phyloP scores from a whole-genome alignment of 2,329 filamentous ascomycete species.

The Karstenula rhodostoma region DNA sequence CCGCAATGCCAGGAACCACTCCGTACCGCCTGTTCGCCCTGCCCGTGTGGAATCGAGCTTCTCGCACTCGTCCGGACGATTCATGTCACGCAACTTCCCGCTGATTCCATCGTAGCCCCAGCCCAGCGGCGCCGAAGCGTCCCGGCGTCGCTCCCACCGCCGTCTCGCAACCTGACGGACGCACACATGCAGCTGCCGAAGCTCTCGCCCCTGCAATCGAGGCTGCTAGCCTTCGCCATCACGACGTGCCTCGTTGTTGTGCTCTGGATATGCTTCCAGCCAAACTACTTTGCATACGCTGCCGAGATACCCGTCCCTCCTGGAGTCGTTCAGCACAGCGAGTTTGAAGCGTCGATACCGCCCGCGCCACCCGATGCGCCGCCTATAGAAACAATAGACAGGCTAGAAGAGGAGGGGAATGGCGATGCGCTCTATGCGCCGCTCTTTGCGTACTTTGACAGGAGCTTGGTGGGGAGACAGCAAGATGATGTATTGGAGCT shows the following conservation, averaged over 20 bases:
- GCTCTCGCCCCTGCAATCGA: slow-evolving; percentile 74
- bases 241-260: slow-evolving; percentile 67
- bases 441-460: slow-evolving; percentile 68
- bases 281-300: slow-evolving; percentile 66
- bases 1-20: slow-evolving; percentile 6
- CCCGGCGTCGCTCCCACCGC: slow-evolving; percentile 16
- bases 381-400: slow-evolving; percentile 45
- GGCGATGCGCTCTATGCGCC: slow-evolving; percentile 61
- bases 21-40: not conserved
- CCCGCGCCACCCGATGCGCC: slow-evolving; percentile 59
- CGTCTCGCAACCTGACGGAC: slow-evolving; percentile 15
- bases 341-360: slow-evolving; percentile 25
- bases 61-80: not conserved
- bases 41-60: not conserved
- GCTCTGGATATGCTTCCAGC: slow-evolving; percentile 68
- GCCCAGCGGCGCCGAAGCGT: slow-evolving; percentile 17
- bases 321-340: slow-evolving; percentile 23
- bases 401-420: slow-evolving; percentile 43
- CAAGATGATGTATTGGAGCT: slow-evolving; percentile 57
- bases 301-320: slow-evolving; percentile 56
- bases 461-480: slow-evolving; percentile 69
- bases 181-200: slow-evolving; percentile 55
- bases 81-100: slow-evolving; percentile 11
- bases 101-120: slow-evolving; percentile 11
- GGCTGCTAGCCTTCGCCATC: slow-evolving; percentile 72